Evolutionary conservation across 2,329 filamentous ascomycete genomes (phyloP).

Genomic region (Botrytis sinoallii): DNA sequence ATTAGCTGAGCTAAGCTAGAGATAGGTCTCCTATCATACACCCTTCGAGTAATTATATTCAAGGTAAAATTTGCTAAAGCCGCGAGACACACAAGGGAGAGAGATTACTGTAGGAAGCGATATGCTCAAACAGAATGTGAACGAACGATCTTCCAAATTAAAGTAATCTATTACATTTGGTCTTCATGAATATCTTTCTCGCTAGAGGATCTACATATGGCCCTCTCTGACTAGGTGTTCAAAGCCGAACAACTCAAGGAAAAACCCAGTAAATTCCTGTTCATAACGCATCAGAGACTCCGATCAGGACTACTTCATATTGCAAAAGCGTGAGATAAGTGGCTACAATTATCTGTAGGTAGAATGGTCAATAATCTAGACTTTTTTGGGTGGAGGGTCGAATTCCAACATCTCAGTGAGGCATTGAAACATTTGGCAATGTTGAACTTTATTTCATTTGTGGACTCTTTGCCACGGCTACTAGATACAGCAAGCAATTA

Average conservation of each 20-base stretch:
- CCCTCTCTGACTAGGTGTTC: background rate
- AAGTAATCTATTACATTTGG: background rate
- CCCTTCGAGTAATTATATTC: background rate
- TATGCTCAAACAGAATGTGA: background rate
- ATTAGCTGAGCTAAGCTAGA: background rate
- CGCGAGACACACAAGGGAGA: rapidly evolving
- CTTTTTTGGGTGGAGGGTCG: rapidly evolving
- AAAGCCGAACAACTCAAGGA: background rate
- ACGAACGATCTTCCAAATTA: background rate
- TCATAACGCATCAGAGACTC: background rate
- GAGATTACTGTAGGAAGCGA: background rate
- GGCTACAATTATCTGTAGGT: background rate
- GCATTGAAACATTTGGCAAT: background rate
- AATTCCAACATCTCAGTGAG: background rate
- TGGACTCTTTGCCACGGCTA: too few relatives aligned
- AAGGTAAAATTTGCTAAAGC: background rate
- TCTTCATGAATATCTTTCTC: background rate
- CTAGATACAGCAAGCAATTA: too few relatives aligned
- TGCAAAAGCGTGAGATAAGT: background rate
- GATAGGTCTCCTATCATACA: background rate
- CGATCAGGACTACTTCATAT: background rate
- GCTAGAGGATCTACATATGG: background rate
- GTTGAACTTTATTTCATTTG: background rate
- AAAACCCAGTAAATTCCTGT: background rate
- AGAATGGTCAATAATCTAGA: background rate